Conservation (phyloP, 306 rosid genomes). For the Boehmeria nivea region DNA sequence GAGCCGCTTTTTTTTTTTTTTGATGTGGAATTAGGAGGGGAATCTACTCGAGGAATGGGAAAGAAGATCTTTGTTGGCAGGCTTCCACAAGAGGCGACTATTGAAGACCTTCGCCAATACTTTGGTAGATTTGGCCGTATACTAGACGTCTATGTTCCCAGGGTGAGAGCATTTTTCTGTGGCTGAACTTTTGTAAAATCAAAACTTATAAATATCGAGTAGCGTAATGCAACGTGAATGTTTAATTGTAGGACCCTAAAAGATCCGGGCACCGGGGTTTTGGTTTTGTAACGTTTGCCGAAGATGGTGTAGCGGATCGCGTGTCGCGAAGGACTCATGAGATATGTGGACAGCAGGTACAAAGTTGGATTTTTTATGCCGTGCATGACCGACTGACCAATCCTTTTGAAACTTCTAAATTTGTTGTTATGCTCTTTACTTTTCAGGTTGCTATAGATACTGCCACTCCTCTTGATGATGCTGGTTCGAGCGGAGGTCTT, state of each 20-base stretch:
- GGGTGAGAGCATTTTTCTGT: constrained; percentile 41
- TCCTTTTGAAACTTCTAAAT: too few relatives aligned
- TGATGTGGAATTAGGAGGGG: constrained; percentile 63
- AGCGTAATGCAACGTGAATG: constrained; percentile 6
- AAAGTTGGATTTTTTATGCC: too few relatives aligned
- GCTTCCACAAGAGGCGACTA: constrained; percentile 84
- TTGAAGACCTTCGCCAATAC: constrained; percentile 87
- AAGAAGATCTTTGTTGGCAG: constrained; percentile 82
- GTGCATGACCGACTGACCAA: too few relatives aligned
- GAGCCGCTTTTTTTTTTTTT: constrained; percentile 7
- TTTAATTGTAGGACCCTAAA: constrained; percentile 60
- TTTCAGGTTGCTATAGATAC: constrained; percentile 63
- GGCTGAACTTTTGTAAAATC: background rate
- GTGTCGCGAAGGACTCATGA: constrained; percentile 88
- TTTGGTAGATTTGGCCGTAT: constrained; percentile 91
- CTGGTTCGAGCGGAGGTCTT: constrained; percentile 63
- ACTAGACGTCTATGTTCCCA: constrained; percentile 82
- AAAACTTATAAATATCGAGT: constrained; percentile 12
- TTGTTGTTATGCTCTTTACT: too few relatives aligned
- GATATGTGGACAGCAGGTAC: constrained; percentile 88
- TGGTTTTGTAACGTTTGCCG: constrained; percentile 93
- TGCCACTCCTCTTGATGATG: constrained; percentile 85
- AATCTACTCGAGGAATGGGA: constrained; percentile 60
- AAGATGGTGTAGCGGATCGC: constrained; percentile 90
- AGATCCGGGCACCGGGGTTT: constrained; percentile 93